These are phyloP conservation scores for Arthrobotrys entomopaga DNA, from an alignment of 2,329 filamentous ascomycete species.

Conservation along the genomic window DNA sequence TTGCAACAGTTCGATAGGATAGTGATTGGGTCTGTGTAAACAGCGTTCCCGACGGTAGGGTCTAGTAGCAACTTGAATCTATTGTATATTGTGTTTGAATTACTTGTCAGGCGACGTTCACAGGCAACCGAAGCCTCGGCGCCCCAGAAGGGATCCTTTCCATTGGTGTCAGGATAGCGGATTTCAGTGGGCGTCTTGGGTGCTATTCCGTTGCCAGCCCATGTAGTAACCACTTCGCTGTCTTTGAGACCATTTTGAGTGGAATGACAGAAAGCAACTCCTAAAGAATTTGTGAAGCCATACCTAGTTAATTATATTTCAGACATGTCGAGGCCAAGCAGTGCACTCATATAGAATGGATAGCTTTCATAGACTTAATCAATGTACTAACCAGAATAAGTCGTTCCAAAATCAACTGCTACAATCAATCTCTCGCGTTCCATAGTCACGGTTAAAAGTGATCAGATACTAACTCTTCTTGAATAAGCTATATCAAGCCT, in stretches of 20 bases:
- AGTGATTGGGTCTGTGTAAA: conserved; percentile 2
- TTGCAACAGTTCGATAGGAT: neutral
- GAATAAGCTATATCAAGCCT: too few species aligned
- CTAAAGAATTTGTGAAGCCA: neutral
- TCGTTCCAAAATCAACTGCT: conserved; percentile 56
- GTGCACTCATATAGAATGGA: neutral
- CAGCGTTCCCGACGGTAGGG: conserved; percentile 4
- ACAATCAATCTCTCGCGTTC: conserved; percentile 29
- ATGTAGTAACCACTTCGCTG: conserved; percentile 50
- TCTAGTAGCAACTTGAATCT: conserved; percentile 56
- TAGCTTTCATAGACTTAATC: neutral
- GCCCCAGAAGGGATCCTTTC: conserved; percentile 17
- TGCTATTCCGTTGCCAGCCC: conserved; percentile 40
- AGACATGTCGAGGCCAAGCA: neutral
- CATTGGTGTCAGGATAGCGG: conserved; percentile 19
- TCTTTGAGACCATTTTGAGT: conserved; percentile 25
- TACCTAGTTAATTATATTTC: neutral
- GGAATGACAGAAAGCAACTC: conserved; percentile 39
- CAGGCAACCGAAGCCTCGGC: conserved; percentile 27
- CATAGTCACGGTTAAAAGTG: neutral
- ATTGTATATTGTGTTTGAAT: conserved; percentile 24
- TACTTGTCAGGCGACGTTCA: conserved; percentile 10
- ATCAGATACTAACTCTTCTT: too few species aligned
- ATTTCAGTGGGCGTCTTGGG: conserved; percentile 56
- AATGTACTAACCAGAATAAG: conserved; percentile 51